Conservation (phyloP, 176 grass and related monocot species). For the Oryza nivara region DNA sequence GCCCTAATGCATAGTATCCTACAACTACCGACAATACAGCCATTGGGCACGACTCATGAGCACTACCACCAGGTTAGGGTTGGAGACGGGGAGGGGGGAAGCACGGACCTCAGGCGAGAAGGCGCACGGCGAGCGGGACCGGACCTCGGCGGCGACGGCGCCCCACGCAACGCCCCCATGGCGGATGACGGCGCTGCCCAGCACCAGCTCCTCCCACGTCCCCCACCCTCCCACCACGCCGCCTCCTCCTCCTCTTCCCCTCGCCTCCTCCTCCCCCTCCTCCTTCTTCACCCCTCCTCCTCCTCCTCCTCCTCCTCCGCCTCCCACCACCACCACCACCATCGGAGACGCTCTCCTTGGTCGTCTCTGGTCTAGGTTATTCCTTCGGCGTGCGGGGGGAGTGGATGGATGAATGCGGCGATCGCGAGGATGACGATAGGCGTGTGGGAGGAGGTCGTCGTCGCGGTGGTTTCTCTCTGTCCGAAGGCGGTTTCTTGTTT, state of each 20-base stretch:
- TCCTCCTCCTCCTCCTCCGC: background rate
- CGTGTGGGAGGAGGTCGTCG: background rate
- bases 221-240: constrained; percentile 50
- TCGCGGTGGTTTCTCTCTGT: constrained; percentile 27
- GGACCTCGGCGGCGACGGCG: constrained; percentile 78
- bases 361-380: background rate
- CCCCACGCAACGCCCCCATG: constrained; percentile 69
- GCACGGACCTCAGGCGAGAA: constrained; percentile 58
- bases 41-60: constrained; percentile 13
- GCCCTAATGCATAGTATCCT: constrained; percentile 34
- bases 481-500: constrained; percentile 19
- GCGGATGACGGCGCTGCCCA: constrained; percentile 82
- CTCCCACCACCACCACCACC: constrained; percentile 42
- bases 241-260: constrained; percentile 16
- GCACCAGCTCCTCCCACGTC: constrained; percentile 90
- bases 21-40: background rate
- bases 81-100: background rate
- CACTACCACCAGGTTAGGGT: constrained; percentile 37
- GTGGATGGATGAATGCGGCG: constrained; percentile 15
- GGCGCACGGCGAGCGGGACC: constrained; percentile 55
- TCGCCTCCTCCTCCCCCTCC: constrained; percentile 11
- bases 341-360: background rate
- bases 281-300: constrained; percentile 56
- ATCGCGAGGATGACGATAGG: constrained; percentile 39
- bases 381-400: background rate